Base-by-base conservation (phyloP, 495 filamentous ascomycete species). In the Hypoxylon fragiforme region DNA sequence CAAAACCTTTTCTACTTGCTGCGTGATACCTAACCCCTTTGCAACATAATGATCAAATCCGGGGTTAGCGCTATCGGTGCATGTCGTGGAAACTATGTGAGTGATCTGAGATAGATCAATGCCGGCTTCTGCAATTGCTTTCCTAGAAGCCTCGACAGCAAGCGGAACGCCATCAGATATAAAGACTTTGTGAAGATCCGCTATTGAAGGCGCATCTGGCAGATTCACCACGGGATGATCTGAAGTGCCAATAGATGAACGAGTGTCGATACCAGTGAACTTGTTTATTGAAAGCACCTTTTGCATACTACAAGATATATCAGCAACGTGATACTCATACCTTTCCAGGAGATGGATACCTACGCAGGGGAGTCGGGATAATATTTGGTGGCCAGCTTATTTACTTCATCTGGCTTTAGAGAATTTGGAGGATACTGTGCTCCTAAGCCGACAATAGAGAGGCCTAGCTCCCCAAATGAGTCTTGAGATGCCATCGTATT, bases 11-110 rank as follows among this genome's bases (percentile, higher is more conserved):
- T 87, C 82, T 1, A 82, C 75, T 5, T 60, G 62, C 3, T 66
- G 54, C 21, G 62, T 62, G 6, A 87, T 68, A 0, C 78, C 78
- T 12, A 88, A 64, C 26, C 75, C 64, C 44, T 79, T 80, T 8
- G 74, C 76, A 6, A 87, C 84, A 43, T 72, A 82, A 53, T 85
- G 80, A 65, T 87, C 85, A 60, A 82, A 87, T 3, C 85, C 85
- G 6, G 85, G 85, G 63, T 84, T 86, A 18, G 83, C 85, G n/a
- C 78, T 79, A 59, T 85, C 79, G 21, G 85, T 88, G 47, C 81
- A 84, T 15, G 85, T 87, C 0, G 84, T 85, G 13, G 81, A 81
- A 9, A 87, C 80, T 43, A 85, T 74, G 60, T 87, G 85, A 16
- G 85, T 88, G 45, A 87, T 80, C 7, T 84, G 72, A 1, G 58